Conservation (phyloP, 306 rosid genomes). For the Lotus japonicus region DNA sequence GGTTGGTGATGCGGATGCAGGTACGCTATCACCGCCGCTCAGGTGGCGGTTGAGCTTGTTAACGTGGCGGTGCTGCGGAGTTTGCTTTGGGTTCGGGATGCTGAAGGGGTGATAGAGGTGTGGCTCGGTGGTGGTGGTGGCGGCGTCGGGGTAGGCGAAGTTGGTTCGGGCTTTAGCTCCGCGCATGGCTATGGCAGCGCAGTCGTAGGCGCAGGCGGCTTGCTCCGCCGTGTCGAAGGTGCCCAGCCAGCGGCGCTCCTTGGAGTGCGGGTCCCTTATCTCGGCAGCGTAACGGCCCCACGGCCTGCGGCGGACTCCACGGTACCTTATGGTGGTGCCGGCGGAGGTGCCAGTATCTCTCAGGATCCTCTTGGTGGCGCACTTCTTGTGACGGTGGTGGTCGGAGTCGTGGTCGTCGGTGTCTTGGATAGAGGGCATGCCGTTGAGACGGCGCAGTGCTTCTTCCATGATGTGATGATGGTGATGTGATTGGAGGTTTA, state of each 20-base stretch:
- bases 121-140: neutral
- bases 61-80: conserved; percentile 3
- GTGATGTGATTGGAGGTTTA: no score
- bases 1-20: no score
- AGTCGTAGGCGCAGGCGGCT: conserved; percentile 94
- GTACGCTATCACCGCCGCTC: no score
- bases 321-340: conserved; percentile 40
- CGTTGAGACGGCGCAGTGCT: conserved; percentile 49
- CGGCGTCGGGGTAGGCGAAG: conserved; percentile 48
- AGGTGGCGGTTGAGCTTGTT: neutral
- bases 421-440: conserved; percentile 22
- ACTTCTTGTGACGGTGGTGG: neutral
- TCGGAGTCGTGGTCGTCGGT: neutral
- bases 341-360: no score
- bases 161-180: conserved; percentile 87
- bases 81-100: no score
- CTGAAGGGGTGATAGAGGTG: no score
- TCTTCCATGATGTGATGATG: no score
- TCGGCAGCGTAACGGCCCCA: conserved; percentile 99
- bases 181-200: conserved; percentile 91
- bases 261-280: conserved; percentile 84
- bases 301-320: conserved; percentile 86
- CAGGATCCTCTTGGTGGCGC: no score
- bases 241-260: conserved; percentile 93
- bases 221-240: conserved; percentile 97